Evolutionary conservation across 192 early-diverging fungal genomes (phyloP), one percentile per base, ranked within the genome.

Genomic region (Coemansia sp.): DNA sequence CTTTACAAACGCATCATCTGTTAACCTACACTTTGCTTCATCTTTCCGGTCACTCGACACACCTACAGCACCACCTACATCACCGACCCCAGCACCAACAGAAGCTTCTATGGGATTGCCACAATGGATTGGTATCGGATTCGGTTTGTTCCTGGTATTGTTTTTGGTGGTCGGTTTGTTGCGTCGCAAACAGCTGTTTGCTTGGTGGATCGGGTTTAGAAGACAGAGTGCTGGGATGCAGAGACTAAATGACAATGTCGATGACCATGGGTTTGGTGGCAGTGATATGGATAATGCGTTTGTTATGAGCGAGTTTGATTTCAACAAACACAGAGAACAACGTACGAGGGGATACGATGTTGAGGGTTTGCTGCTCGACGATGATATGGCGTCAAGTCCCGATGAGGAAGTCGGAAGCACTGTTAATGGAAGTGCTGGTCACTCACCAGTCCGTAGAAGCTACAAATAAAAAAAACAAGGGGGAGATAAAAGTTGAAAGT

Each of bases 1-100:
- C 3, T 84, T 87, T n/a, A 83, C 75, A 28, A 77, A 77, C 59
- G 60, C 68, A 0, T 77, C 80, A 33, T 18, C 80, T 0, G 6
- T 7, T 10, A 82, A 76, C 66, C 66, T 82, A 6, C 28, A 16
- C 10, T 82, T 82, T 20, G n/a, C 70, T 16, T 82, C 80, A n/a
- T 71, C 72, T 5, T 72, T 81, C 36, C 70, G 73, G 17, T 56
- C 49, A 6, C 33, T 38, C 7, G 29, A 33, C 18, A 7, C 18
- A 16, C 22, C 61, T 18, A 49, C 48, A 32, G 30, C 30, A 8
- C 32, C 59, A 5, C 34, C 30, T 11, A 18, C 29, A 8, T 12
- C 7, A 49, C 56, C 66, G 22, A 18, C 3, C 1, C 38, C 32
- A 32, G 20, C 6, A 7, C 22, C 31, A 12, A 7, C 22, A 8